phyloP scores from a whole-genome alignment of 164 flowering plant genomes.

The Kalanchoe fedtschenkoi region DNA sequence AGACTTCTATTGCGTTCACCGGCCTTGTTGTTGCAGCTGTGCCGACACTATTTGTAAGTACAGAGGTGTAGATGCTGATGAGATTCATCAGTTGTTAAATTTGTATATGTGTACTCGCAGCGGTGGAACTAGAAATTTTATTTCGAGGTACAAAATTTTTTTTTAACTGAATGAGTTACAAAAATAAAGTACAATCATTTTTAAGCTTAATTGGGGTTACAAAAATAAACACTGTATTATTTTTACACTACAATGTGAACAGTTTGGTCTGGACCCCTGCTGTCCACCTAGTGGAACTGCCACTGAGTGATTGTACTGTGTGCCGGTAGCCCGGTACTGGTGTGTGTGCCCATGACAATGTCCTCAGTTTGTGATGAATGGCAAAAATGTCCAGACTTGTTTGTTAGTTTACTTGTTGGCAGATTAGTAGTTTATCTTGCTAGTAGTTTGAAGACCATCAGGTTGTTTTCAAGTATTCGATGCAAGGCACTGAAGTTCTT shows the following conservation, averaged over 20 bases:
- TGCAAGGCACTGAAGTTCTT: not conserved
- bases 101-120: not conserved
- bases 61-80: not conserved
- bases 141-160: too few species aligned
- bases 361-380: not conserved
- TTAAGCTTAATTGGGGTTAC: too few species aligned
- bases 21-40: constrained; percentile 7
- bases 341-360: not conserved
- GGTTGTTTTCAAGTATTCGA: not conserved
- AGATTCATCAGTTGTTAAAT: not conserved
- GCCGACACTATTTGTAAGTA: constrained; percentile 8
- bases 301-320: not conserved
- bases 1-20: constrained; percentile 5
- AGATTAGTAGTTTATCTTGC: not conserved
- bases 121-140: too few species aligned
- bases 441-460: not conserved
- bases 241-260: too few species aligned
- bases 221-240: too few species aligned
- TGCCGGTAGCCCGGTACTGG: not conserved
- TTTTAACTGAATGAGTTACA: too few species aligned
- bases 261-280: too few species aligned
- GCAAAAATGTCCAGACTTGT: not conserved
- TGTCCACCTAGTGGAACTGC: too few species aligned
- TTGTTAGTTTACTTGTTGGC: not conserved
- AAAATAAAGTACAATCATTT: too few species aligned